phyloP scores from a whole-genome alignment of 768 basidiomycete genomes.

The Kwoniella botswanensis region DNA sequence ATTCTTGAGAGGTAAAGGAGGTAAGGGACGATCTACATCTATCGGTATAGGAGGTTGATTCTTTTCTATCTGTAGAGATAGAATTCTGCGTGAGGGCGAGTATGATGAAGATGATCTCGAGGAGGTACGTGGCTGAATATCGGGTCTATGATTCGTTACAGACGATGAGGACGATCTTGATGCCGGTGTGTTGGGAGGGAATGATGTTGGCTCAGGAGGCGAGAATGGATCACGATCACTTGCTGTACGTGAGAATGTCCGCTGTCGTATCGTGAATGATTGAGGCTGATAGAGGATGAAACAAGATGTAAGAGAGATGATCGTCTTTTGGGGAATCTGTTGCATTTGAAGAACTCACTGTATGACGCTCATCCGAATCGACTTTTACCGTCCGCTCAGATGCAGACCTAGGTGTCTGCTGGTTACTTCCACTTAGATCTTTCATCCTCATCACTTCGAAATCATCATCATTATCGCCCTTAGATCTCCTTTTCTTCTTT shows the following conservation, averaged over 20 bases:
- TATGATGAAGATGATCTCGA: conserved; percentile 13
- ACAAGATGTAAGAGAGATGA: not conserved
- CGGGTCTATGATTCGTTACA: not conserved
- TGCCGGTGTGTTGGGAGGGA: not conserved
- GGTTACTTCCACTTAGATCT: conserved; percentile 26
- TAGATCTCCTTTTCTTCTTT: conserved; percentile 29
- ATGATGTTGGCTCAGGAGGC: conserved; percentile 1
- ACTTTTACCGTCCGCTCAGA: not conserved
- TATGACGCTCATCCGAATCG: not conserved
- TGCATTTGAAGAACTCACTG: conserved; percentile 12
- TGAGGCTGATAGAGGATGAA: not conserved
- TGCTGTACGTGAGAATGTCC: conserved; percentile 38
- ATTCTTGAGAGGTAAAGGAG: conserved; percentile 15
- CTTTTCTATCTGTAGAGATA: conserved; percentile 17
- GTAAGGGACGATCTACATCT: conserved; percentile 34
- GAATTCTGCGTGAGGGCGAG: conserved; percentile 6
- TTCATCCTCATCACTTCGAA: conserved; percentile 36
- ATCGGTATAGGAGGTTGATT: conserved; percentile 30
- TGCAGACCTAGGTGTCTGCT: not conserved
- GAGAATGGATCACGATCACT: conserved; percentile 36
- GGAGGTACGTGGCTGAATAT: conserved; percentile 18
- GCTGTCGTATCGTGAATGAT: conserved; percentile 1
- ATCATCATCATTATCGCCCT: conserved; percentile 12
- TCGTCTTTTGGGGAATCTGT: no score
- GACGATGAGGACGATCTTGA: not conserved